phyloP scores from a whole-genome alignment of 2,329 filamentous ascomycete species.

The Dendrostoma leiphaemia region DNA sequence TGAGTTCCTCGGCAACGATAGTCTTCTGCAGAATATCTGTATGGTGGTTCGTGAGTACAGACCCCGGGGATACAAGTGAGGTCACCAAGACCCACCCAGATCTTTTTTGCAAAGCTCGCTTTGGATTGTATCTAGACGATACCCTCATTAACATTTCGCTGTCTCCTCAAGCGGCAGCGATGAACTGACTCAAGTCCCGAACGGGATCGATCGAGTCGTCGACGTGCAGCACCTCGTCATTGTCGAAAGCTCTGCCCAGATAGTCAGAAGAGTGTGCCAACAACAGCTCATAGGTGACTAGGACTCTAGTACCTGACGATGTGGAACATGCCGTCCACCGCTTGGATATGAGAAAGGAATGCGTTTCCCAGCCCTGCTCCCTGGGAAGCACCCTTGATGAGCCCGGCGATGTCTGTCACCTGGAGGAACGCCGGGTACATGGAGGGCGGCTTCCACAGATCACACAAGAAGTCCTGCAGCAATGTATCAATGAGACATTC shows the following conservation, averaged over 20 bases:
- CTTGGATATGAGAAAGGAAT: conserved; percentile 44
- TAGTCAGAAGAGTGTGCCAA: conserved; percentile 16
- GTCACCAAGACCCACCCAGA: conserved; percentile 24
- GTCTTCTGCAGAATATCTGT: conserved; percentile 37
- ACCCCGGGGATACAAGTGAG: background rate
- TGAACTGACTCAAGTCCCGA: conserved; percentile 37
- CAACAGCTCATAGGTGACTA: background rate
- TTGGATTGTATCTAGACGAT: conserved; percentile 33
- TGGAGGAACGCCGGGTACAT: conserved; percentile 44
- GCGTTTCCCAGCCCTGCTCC: conserved; percentile 44
- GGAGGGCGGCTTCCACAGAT: conserved; percentile 44
- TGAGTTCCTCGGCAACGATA: conserved; percentile 37
- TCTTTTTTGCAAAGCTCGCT: conserved; percentile 42
- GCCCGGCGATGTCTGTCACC: conserved; percentile 44
- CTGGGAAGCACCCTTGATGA: conserved; percentile 43
- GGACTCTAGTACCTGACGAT: conserved; percentile 34
- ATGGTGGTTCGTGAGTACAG: background rate
- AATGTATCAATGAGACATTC: too few species aligned
- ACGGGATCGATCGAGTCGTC: conserved; percentile 45
- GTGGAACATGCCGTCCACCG: conserved; percentile 45
- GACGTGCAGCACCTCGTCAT: conserved; percentile 44
- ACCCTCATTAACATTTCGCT: conserved; percentile 16
- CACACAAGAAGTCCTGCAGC: conserved; percentile 40
- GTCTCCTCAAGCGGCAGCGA: background rate
- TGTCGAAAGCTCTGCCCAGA: conserved; percentile 39